phyloP scores from a whole-genome alignment of 2,329 filamentous ascomycete species.

The Furcasterigmium sp. region DNA sequence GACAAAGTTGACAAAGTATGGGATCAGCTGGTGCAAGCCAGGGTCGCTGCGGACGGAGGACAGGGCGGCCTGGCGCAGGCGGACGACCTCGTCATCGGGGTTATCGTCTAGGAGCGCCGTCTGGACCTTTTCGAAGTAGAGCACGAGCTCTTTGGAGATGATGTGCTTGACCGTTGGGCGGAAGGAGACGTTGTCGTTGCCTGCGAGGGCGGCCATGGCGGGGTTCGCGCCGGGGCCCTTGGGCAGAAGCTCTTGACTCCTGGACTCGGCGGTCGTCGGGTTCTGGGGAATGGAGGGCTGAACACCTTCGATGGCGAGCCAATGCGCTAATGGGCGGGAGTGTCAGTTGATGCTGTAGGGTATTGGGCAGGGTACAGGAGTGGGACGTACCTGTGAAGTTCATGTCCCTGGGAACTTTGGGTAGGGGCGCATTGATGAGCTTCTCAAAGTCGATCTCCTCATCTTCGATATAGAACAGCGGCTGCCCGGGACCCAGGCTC shows the following conservation, averaged over 20 bases:
- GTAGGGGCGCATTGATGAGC: conserved; percentile 91
- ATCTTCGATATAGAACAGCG: conserved; percentile 94
- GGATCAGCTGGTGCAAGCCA: conserved; percentile 88
- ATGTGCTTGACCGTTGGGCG: conserved; percentile 94
- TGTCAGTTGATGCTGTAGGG: conserved; percentile 12
- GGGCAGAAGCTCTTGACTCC: conserved; percentile 78
- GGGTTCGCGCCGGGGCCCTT: conserved; percentile 88
- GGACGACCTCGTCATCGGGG: conserved; percentile 68
- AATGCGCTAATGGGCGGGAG: conserved; percentile 63
- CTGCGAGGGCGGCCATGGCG: conserved; percentile 75
- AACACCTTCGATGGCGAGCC: conserved; percentile 95
- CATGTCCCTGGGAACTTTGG: conserved; percentile 89
- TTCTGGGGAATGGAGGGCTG: conserved; percentile 97
- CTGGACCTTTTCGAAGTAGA: conserved; percentile 96
- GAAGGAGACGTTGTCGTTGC: conserved; percentile 76
- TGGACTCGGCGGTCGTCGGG: conserved; percentile 77
- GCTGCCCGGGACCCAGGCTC: conserved; percentile 86
- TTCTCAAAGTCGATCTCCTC: conserved; percentile 99
- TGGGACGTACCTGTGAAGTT: conserved; percentile 71
- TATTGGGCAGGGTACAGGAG: not conserved
- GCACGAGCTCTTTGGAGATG: conserved; percentile 88
- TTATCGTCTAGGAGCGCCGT: conserved; percentile 82
- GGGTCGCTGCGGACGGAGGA: conserved; percentile 84
- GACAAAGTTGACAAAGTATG: conserved; percentile 95
- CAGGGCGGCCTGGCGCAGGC: conserved; percentile 76